A percentile compares a stretch with the other conserved stretches of the same genome.
Conservation (phyloP, 768 basidiomycete genomes). For the Tylopilus sp. region DNA sequence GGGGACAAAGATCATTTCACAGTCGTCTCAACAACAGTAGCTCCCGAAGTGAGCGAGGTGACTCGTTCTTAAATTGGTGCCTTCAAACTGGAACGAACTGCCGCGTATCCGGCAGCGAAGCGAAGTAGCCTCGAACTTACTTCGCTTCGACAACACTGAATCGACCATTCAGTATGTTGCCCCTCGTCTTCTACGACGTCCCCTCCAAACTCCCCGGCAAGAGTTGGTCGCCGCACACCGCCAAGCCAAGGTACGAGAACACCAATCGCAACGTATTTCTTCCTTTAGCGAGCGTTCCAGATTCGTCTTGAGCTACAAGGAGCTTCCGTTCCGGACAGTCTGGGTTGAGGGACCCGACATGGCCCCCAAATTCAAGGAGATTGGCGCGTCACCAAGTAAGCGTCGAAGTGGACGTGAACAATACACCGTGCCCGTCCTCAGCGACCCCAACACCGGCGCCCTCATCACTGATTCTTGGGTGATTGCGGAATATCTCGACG, state of each 20-base stretch:
- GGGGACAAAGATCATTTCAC: too few relatives aligned
- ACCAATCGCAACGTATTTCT: neutral
- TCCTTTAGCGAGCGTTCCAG: constrained; percentile 15
- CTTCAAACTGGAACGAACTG: too few relatives aligned
- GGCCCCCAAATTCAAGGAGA: constrained; percentile 18
- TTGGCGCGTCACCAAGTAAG: too few relatives aligned
- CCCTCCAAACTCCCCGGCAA: constrained; percentile 26
- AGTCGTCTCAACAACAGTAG: too few relatives aligned
- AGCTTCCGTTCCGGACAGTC: constrained; percentile 30
- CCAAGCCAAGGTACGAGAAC: constrained; percentile 33
- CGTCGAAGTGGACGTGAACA: too few relatives aligned
- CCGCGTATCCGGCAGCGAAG: too few relatives aligned
- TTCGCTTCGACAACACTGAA: too few relatives aligned
- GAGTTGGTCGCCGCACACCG: constrained; percentile 38
- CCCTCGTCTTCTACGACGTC: constrained; percentile 35
- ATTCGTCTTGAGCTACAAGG: constrained; percentile 30
- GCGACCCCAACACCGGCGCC: too few relatives aligned
- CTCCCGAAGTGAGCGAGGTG: too few relatives aligned
- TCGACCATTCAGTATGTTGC: constrained; percentile 19
- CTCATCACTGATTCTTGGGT: constrained; percentile 31
- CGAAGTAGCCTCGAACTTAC: too few relatives aligned
- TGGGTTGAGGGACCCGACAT: constrained; percentile 37
- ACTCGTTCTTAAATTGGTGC: too few relatives aligned
- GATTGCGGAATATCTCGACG: constrained; percentile 37
- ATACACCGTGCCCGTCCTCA: too few relatives aligned